These are phyloP conservation scores for Fragilaria radians DNA, from an alignment of 108 stramenopile species.

Conservation along the genomic window DNA sequence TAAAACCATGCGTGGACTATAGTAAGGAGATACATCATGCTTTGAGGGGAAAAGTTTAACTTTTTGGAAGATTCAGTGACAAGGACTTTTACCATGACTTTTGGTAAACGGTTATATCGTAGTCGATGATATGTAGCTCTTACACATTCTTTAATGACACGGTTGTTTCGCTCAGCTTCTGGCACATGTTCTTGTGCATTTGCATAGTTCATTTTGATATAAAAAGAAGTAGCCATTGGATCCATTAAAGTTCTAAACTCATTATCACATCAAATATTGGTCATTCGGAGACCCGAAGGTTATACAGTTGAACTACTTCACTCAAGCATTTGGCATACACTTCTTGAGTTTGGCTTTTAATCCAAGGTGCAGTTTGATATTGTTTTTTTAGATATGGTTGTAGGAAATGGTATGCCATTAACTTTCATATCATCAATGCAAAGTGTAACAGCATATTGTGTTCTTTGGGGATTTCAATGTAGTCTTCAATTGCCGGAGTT, in stretches of 20 bases:
- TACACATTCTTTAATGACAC: too few relatives aligned
- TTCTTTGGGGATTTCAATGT: too few relatives aligned
- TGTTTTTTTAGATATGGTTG: too few relatives aligned
- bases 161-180: slow-evolving; percentile 8
- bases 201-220: slow-evolving; percentile 10
- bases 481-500: too few relatives aligned
- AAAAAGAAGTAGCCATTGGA: background rate
- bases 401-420: too few relatives aligned
- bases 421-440: too few relatives aligned
- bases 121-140: slow-evolving; percentile 1
- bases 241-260: slow-evolving; percentile 9
- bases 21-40: slow-evolving; percentile 2
- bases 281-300: slow-evolving; percentile 6
- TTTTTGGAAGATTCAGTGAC: slow-evolving; percentile 9
- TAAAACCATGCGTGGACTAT: slow-evolving; percentile 12
- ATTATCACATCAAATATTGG: slow-evolving; percentile 5
- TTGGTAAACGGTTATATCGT: slow-evolving; percentile 1
- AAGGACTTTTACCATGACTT: slow-evolving; percentile 8
- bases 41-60: slow-evolving; percentile 19
- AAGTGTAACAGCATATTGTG: too few relatives aligned
- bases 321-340: slow-evolving; percentile 1
- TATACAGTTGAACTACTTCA: slow-evolving; percentile 1
- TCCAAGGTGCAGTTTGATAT: slow-evolving; percentile 24
- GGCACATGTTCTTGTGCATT: slow-evolving; percentile 18
- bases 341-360: slow-evolving; percentile 3